These are phyloP conservation scores for Pseudocercospora fijiensis DNA, from an alignment of 2,329 filamentous ascomycete genomes.

Conservation along the genomic window DNA sequence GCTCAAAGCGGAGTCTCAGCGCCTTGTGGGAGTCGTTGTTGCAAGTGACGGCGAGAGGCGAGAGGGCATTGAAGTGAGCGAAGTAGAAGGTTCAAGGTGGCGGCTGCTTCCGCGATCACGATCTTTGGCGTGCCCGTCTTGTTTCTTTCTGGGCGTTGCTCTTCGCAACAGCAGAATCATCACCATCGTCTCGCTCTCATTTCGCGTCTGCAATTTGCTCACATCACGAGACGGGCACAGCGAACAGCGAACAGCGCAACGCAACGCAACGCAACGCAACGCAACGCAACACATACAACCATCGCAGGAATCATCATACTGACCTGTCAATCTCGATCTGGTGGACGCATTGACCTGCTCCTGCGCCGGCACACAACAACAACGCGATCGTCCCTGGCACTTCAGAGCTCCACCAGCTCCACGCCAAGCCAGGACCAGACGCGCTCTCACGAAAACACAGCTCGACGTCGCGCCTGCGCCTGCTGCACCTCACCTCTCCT, in stretches of 20 bases:
- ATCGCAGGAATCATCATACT: background rate
- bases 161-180: background rate
- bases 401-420: slow-evolving; percentile 1
- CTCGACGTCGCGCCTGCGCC: slow-evolving; percentile 8
- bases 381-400: background rate
- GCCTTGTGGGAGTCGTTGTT: slow-evolving; percentile 3
- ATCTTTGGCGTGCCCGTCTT: background rate
- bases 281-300: background rate
- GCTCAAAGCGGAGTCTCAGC: background rate
- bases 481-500: slow-evolving; percentile 1
- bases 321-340: background rate
- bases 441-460: slow-evolving; percentile 7
- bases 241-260: background rate
- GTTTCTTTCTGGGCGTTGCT: background rate
- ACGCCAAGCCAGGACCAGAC: background rate
- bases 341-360: slow-evolving; percentile 3
- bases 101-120: background rate
- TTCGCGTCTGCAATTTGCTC: background rate
- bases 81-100: background rate
- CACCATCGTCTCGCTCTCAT: background rate
- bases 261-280: no score
- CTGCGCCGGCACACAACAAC: no score
- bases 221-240: background rate
- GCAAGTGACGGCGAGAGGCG: background rate
- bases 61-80: background rate